A percentile compares a stretch with the other conserved stretches of the same genome.
These are phyloP conservation scores for Hymenoscyphus fraxineus DNA, from an alignment of 2,329 filamentous ascomycete genomes.

Conservation along the genomic window DNA sequence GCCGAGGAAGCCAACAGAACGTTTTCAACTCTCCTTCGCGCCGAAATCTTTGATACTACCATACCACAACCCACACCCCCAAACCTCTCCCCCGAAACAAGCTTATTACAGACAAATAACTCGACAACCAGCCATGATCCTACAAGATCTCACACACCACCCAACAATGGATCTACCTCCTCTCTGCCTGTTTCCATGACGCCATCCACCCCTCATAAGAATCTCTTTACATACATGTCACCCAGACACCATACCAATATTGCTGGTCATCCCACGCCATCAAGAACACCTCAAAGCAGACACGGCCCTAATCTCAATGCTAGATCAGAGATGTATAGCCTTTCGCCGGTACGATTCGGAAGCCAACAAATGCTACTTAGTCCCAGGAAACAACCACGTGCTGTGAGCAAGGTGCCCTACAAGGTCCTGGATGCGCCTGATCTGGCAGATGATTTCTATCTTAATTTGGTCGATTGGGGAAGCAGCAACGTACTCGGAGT, in stretches of 20 bases:
- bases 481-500: conserved; percentile 92
- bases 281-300: conserved; percentile 82
- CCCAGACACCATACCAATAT: conserved; percentile 63
- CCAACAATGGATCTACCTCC: conserved; percentile 57
- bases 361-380: conserved; percentile 93
- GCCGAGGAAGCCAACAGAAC: conserved; percentile 94
- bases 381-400: conserved; percentile 80
- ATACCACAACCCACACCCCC: conserved; percentile 76
- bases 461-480: conserved; percentile 97
- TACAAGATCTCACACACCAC: conserved; percentile 76
- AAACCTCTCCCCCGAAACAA: conserved; percentile 56
- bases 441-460: conserved; percentile 93
- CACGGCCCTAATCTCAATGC: conserved; percentile 87
- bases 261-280: conserved; percentile 81
- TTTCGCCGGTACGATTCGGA: conserved; percentile 88
- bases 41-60: conserved; percentile 87
- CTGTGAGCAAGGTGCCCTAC: conserved; percentile 93
- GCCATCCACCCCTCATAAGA: conserved; percentile 94
- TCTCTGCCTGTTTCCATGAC: conserved; percentile 73
- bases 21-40: conserved; percentile 80
- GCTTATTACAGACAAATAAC: conserved; percentile 47
- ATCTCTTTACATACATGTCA: conserved; percentile 89
- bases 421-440: conserved; percentile 97
- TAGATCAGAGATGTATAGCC: conserved; percentile 87
- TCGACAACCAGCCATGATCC: conserved; percentile 59